Conservation (phyloP, 768 basidiomycete species). For the Rhizopogon rudus region DNA sequence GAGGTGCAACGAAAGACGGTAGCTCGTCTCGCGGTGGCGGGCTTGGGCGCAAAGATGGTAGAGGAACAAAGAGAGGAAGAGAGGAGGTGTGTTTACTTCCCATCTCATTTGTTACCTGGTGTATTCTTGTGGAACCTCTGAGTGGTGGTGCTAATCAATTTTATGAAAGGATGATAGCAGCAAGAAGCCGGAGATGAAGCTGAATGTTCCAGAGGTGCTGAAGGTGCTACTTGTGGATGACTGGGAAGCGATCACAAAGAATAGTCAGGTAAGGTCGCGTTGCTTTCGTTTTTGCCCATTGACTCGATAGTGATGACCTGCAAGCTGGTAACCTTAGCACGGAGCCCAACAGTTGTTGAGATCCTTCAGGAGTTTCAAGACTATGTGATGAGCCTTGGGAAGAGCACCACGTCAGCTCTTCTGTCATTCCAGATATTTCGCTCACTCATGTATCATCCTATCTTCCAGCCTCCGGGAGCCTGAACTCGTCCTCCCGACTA, state of each 20-base stretch:
- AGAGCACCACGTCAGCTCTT: conserved; percentile 41
- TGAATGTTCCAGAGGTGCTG: conserved; percentile 84
- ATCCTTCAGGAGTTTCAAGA: conserved; percentile 75
- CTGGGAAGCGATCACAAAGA: conserved; percentile 97
- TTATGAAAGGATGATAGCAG: conserved; percentile 60
- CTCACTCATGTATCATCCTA: not conserved
- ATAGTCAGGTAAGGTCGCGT: conserved; percentile 61
- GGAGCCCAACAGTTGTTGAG: conserved; percentile 71
- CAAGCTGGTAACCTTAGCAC: conserved; percentile 81
- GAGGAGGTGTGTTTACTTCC: conserved; percentile 54
- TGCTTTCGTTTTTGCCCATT: not conserved
- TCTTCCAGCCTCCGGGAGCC: conserved; percentile 60
- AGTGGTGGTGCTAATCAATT: not conserved
- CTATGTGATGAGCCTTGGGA: conserved; percentile 44
- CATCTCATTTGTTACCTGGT: not conserved
- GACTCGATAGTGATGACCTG: not conserved
- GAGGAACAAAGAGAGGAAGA: conserved; percentile 65
- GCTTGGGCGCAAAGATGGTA: conserved; percentile 51
- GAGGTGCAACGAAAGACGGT: conserved; percentile 16
- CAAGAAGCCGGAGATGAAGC: conserved; percentile 85
- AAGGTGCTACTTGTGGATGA: conserved; percentile 92
- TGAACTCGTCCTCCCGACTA: conserved; percentile 65
- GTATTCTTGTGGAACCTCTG: not conserved
- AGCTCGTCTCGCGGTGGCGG: conserved; percentile 24
- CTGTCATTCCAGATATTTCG: not conserved